A percentile compares a stretch with the other conserved stretches of the same genome.
Conservation (phyloP, 2,329 filamentous ascomycete genomes). For the Neoarthrinium moseri region DNA sequence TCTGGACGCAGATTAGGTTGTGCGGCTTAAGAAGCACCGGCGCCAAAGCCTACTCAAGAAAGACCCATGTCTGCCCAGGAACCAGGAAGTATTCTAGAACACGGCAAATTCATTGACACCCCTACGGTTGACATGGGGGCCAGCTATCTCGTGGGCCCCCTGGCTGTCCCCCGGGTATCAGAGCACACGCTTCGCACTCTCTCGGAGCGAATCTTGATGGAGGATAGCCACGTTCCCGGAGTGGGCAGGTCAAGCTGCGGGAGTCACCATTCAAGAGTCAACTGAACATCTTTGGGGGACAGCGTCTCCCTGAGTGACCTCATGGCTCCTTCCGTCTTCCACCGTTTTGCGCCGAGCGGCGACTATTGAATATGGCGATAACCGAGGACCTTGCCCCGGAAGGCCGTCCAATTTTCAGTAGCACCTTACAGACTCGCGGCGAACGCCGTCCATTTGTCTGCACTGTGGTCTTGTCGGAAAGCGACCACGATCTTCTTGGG, state of each 20-base stretch:
- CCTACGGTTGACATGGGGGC: no score
- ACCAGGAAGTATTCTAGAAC: conserved; percentile 9
- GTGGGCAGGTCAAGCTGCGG: conserved; percentile 4
- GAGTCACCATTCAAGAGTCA: not conserved
- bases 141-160: no score
- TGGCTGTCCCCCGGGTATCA: no score
- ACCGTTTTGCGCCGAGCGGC: not conserved
- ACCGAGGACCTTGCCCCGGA: not conserved
- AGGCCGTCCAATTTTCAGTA: no score
- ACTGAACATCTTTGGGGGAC: not conserved
- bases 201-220: no score
- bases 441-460: not conserved
- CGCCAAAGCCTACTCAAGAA: not conserved
- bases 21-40: not conserved
- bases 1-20: no score
- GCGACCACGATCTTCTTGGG: not conserved
- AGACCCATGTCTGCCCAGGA: conserved; percentile 1
- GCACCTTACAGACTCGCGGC: not conserved
- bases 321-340: not conserved
- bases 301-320: no score
- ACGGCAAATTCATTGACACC: conserved; percentile 2
- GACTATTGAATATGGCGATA: not conserved
- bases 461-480: not conserved
- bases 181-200: no score
- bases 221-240: conserved; percentile 1